These are phyloP conservation scores for Apostasia ramifera DNA, from an alignment of 106 monocot genomes.

Conservation along the genomic window DNA sequence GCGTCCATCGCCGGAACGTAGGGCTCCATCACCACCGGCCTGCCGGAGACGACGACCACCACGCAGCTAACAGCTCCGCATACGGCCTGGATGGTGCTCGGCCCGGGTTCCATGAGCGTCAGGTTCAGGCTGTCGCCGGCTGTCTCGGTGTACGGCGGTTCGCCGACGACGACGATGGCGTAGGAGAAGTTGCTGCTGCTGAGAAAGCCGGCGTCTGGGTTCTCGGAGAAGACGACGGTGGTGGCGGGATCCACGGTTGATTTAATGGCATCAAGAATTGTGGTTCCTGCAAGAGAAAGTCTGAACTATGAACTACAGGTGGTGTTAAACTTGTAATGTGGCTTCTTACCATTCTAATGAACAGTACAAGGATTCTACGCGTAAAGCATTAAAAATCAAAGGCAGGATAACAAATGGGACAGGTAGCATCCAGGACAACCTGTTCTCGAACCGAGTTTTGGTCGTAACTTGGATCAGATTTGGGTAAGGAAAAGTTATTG, in stretches of 20 bases:
- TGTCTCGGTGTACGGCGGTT: slow-evolving; percentile 56
- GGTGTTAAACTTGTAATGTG: too few relatives aligned
- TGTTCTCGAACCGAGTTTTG: too few relatives aligned
- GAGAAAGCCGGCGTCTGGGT: slow-evolving; percentile 33
- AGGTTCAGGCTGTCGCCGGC: slow-evolving; percentile 52
- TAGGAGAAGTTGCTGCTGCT: slow-evolving; percentile 35
- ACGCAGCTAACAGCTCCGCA: slow-evolving; percentile 49
- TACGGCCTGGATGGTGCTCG: slow-evolving; percentile 39
- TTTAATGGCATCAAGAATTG: slow-evolving; percentile 49
- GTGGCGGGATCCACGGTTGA: slow-evolving; percentile 37
- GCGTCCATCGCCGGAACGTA: slow-evolving; percentile 41
- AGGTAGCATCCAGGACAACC: too few relatives aligned
- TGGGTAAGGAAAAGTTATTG: too few relatives aligned
- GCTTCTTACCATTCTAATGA: too few relatives aligned
- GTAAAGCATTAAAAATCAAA: too few relatives aligned
- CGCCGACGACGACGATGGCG: slow-evolving; percentile 70
- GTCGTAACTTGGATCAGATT: too few relatives aligned
- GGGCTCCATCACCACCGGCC: slow-evolving; percentile 55
- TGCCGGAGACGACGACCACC: slow-evolving; percentile 48
- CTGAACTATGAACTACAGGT: too few relatives aligned
- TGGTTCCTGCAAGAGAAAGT: slow-evolving; percentile 38
- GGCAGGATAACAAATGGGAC: too few relatives aligned
- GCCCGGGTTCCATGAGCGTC: slow-evolving; percentile 45
- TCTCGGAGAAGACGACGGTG: slow-evolving; percentile 46
- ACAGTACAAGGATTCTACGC: too few relatives aligned